phyloP scores from a whole-genome alignment of 2,329 filamentous ascomycete genomes.

The Aspergillus arachidicola region DNA sequence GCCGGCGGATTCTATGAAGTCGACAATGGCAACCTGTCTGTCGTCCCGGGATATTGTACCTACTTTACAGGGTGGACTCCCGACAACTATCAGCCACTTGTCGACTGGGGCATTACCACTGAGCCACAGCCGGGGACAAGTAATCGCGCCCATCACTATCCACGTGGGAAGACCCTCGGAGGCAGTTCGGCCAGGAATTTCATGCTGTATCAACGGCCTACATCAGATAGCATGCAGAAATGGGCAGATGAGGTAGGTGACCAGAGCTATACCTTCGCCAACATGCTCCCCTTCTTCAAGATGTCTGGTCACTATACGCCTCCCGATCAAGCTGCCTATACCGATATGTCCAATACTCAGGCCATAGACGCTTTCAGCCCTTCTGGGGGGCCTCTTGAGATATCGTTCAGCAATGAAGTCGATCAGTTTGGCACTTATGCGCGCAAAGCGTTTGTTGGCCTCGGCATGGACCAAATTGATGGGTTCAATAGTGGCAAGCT shows the following conservation, averaged over 20 bases:
- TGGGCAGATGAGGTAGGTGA: slow-evolving; percentile 43
- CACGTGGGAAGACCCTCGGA: slow-evolving; percentile 31
- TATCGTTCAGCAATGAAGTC: slow-evolving; percentile 34
- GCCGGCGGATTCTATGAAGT: slow-evolving; percentile 38
- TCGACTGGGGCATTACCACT: slow-evolving; percentile 32
- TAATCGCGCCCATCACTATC: slow-evolving; percentile 24
- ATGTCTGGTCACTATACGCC: slow-evolving; percentile 31
- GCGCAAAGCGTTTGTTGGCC: slow-evolving; percentile 24
- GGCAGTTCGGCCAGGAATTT: slow-evolving; percentile 28
- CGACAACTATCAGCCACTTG: slow-evolving; percentile 21
- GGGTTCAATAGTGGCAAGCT: slow-evolving; percentile 33
- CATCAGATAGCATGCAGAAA: slow-evolving; percentile 30
- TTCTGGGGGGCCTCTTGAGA: slow-evolving; percentile 33
- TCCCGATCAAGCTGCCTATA: slow-evolving; percentile 22
- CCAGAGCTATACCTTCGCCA: slow-evolving; percentile 31
- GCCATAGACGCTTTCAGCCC: slow-evolving; percentile 22
- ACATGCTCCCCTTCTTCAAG: slow-evolving; percentile 31
- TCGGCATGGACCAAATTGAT: slow-evolving; percentile 30
- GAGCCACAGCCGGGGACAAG: slow-evolving; percentile 20
- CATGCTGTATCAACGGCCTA: slow-evolving; percentile 33
- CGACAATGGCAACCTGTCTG: slow-evolving; percentile 33
- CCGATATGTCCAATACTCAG: slow-evolving; percentile 29
- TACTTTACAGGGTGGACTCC: slow-evolving; percentile 27
- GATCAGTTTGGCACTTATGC: slow-evolving; percentile 32
- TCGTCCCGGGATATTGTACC: slow-evolving; percentile 28